phyloP scores from a whole-genome alignment of 495 filamentous ascomycete species.

The Astrothelium macrocarpum region DNA sequence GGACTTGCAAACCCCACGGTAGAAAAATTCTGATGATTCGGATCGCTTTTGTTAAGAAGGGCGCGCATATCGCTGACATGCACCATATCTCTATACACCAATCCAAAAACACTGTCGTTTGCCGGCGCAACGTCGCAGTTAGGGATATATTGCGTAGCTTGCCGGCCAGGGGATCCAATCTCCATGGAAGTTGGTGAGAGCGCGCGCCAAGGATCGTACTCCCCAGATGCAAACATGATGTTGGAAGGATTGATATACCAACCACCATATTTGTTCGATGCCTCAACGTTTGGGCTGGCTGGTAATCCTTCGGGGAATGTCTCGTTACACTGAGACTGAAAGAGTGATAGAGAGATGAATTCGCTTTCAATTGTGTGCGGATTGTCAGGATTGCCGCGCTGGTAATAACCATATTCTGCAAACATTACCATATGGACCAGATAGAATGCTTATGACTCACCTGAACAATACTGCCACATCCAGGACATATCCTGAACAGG shows the following conservation, averaged over 20 bases:
- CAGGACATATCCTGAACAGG: conserved; percentile 36
- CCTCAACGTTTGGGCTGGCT: conserved; percentile 11
- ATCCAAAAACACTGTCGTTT: conserved; percentile 12
- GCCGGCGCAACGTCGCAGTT: conserved; percentile 10
- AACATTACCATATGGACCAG: no score
- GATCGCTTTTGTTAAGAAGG: conserved; percentile 14
- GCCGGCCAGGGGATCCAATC: conserved; percentile 9
- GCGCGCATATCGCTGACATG: conserved; percentile 15
- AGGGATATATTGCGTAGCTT: conserved; percentile 7
- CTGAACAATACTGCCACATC: conserved; percentile 54
- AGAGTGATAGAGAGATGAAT: conserved; percentile 43
- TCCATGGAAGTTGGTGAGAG: conserved; percentile 31
- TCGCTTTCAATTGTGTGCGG: conserved; percentile 40
- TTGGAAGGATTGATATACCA: conserved; percentile 52
- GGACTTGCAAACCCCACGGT: conserved; percentile 14
- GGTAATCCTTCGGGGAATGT: conserved; percentile 42
- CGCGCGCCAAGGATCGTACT: conserved; percentile 52
- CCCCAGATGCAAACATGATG: conserved; percentile 44
- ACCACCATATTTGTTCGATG: conserved; percentile 29
- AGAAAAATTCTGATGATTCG: conserved; percentile 17
- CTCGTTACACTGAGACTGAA: conserved; percentile 43
- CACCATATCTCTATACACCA: conserved; percentile 14
- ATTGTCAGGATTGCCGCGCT: conserved; percentile 42
- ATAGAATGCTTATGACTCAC: no score
- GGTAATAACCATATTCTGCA: conserved; percentile 50